Conservation (phyloP, 2,329 filamentous ascomycete genomes). For the Sphaceloma murrayae region DNA sequence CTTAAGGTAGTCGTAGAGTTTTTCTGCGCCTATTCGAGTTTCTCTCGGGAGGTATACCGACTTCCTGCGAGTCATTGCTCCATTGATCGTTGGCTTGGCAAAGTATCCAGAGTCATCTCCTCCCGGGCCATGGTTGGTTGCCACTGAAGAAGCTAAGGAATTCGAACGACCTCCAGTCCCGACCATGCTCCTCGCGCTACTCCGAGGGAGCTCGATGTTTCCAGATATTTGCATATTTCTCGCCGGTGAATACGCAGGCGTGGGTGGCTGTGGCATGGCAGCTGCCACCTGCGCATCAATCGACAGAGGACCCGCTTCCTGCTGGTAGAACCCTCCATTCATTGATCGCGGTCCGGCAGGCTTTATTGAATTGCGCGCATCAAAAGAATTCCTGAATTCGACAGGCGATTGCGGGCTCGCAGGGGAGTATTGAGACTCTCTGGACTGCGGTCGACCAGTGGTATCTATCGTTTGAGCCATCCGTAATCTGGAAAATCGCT, state of each 20-base stretch:
- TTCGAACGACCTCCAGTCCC: conserved; percentile 45
- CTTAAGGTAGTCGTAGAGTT: conserved; percentile 61
- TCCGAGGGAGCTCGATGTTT: conserved; percentile 55
- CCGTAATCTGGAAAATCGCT: conserved; percentile 27
- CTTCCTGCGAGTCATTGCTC: conserved; percentile 29
- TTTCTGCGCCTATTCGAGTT: conserved; percentile 56
- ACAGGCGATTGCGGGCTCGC: conserved; percentile 31
- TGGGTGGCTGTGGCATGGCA: conserved; percentile 58
- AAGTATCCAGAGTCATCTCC: conserved; percentile 33
- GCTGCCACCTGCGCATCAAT: conserved; percentile 45
- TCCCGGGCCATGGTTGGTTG: conserved; percentile 31
- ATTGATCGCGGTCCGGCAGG: conserved; percentile 44
- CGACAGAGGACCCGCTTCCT: conserved; percentile 27
- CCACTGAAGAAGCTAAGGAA: conserved; percentile 36
- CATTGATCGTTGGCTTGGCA: conserved; percentile 24
- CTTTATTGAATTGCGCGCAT: conserved; percentile 17
- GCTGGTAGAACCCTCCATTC: conserved; percentile 24
- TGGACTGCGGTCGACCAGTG: conserved; percentile 24
- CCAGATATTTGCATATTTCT: conserved; percentile 59
- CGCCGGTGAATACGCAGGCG: conserved; percentile 69
- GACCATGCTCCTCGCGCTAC: conserved; percentile 54
- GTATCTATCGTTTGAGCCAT: conserved; percentile 19
- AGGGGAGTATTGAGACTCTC: conserved; percentile 25
- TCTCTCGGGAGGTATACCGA: conserved; percentile 45
- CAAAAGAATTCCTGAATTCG: conserved; percentile 27